Conservation (phyloP, 352 stramenopile genomes). For the Phytophthora cryptogea region DNA sequence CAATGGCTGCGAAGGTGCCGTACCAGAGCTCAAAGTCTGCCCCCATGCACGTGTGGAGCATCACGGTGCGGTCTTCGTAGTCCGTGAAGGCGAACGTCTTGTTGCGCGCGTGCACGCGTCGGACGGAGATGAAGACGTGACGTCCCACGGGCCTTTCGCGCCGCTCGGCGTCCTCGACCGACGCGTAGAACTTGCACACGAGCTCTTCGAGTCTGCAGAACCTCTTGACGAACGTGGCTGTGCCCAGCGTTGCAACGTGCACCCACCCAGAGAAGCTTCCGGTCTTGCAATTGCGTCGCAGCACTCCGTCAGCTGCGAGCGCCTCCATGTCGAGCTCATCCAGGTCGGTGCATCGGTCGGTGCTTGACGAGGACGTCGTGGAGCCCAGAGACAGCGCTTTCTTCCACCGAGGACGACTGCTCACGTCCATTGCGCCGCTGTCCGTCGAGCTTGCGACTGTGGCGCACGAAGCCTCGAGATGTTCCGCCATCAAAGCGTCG, state of each 20-base stretch:
- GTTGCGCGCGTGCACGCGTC: slow-evolving; percentile 49
- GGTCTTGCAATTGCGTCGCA: slow-evolving; percentile 27
- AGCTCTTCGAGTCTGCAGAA: slow-evolving; percentile 51
- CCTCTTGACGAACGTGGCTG: slow-evolving; percentile 26
- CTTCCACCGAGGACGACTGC: slow-evolving; percentile 25
- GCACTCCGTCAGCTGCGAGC: slow-evolving; percentile 14
- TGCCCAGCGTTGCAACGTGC: slow-evolving; percentile 29
- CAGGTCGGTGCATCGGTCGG: slow-evolving; percentile 35
- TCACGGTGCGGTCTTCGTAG: slow-evolving; percentile 46
- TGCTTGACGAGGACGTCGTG: slow-evolving; percentile 16
- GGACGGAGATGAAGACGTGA: slow-evolving; percentile 49
- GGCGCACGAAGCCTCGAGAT: slow-evolving; percentile 22
- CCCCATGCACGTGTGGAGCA: slow-evolving; percentile 43
- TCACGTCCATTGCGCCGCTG: slow-evolving; percentile 17
- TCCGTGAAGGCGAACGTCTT: slow-evolving; percentile 51
- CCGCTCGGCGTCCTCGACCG: slow-evolving; percentile 19
- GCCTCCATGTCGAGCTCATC: slow-evolving; percentile 35
- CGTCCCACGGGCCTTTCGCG: slow-evolving; percentile 15
- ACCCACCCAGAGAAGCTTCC: slow-evolving; percentile 45
- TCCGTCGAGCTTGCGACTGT: slow-evolving; percentile 20
- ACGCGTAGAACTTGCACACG: slow-evolving; percentile 48
- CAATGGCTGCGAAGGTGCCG: slow-evolving; percentile 38
- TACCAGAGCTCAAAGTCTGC: slow-evolving; percentile 58
- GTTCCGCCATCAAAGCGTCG: background rate
- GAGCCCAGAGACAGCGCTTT: slow-evolving; percentile 35